phyloP scores from a whole-genome alignment of 805 yeast genomes.

The Hemisphaericaspora nanyangensis region DNA sequence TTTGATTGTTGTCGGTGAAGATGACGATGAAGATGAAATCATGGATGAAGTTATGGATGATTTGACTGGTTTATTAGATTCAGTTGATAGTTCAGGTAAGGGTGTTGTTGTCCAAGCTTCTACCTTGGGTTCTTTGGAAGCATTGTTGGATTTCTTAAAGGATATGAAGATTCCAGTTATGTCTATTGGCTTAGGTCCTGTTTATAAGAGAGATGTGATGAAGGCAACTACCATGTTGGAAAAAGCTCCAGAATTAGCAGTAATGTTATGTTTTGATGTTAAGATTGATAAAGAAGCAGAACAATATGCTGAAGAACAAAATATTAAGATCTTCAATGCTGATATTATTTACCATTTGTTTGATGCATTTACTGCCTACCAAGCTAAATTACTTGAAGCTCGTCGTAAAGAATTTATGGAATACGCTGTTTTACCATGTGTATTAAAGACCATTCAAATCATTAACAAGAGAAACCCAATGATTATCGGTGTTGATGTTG shows the following conservation, averaged over 20 bases:
- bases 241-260: constrained; percentile 90
- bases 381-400: constrained; percentile 78
- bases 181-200: constrained; percentile 98
- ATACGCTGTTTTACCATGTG: constrained; percentile 93
- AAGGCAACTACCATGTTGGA: constrained; percentile 96
- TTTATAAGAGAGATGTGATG: constrained; percentile 96
- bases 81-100: constrained; percentile 90
- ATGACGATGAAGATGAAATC: constrained; percentile 94
- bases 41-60: constrained; percentile 99
- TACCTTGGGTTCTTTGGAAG: constrained; percentile 96
- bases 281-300: constrained; percentile 97
- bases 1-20: constrained; percentile 89
- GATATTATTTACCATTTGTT: constrained; percentile 95
- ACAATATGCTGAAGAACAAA: constrained; percentile 93
- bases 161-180: constrained; percentile 99
- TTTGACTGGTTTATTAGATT: constrained; percentile 87
- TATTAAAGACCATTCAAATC: constrained; percentile 88
- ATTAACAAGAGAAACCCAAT: constrained; percentile 98
- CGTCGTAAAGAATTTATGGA: constrained; percentile 86
- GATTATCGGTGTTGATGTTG: constrained; percentile 98
- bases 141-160: constrained; percentile 91
- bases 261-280: constrained; percentile 99
- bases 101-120: constrained; percentile 99
- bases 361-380: constrained; percentile 92
- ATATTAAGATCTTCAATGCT: constrained; percentile 88